These are phyloP conservation scores for Soucietia sequanensis DNA, from an alignment of 805 yeast species.

Conservation along the genomic window DNA sequence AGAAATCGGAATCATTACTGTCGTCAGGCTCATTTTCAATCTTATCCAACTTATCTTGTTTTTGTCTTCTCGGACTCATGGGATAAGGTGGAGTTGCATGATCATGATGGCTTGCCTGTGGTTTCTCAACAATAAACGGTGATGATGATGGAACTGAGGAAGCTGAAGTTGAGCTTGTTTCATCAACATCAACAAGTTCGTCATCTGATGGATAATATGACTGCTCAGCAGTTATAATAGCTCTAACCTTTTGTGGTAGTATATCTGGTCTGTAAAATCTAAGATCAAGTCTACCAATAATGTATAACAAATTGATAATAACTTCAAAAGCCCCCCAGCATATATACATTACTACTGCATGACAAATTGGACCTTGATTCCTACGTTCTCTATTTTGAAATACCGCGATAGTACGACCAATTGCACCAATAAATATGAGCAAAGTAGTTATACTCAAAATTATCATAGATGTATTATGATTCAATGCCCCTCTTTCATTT, in stretches of 20 bases:
- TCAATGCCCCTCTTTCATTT: conserved; percentile 30
- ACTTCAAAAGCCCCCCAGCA: conserved; percentile 19
- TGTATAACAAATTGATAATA: conserved; percentile 13
- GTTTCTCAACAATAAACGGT: conserved; percentile 6
- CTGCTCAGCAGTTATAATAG: conserved; percentile 30
- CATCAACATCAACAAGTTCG: conserved; percentile 7
- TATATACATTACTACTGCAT: conserved; percentile 14
- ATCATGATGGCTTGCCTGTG: no score
- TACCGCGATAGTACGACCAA: conserved; percentile 46
- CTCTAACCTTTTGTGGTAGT: conserved; percentile 22
- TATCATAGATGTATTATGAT: conserved; percentile 47
- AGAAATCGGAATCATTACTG: conserved; percentile 22
- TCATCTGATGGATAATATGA: conserved; percentile 16
- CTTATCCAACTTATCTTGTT: conserved; percentile 5
- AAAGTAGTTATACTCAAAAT: conserved; percentile 44
- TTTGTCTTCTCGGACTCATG: conserved; percentile 8
- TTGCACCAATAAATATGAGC: conserved; percentile 45
- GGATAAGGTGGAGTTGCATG: conserved; percentile 2
- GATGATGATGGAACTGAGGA: conserved; percentile 4
- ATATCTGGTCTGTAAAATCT: conserved; percentile 22
- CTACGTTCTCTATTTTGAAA: conserved; percentile 22
- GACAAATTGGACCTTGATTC: conserved; percentile 10
- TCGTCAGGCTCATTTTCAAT: conserved; percentile 12
- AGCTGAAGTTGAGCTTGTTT: conserved; percentile 7
- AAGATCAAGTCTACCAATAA: conserved; percentile 19